These are phyloP conservation scores for Arthrobotrys musiformis DNA, from an alignment of 2,329 filamentous ascomycete species.

Conservation along the genomic window DNA sequence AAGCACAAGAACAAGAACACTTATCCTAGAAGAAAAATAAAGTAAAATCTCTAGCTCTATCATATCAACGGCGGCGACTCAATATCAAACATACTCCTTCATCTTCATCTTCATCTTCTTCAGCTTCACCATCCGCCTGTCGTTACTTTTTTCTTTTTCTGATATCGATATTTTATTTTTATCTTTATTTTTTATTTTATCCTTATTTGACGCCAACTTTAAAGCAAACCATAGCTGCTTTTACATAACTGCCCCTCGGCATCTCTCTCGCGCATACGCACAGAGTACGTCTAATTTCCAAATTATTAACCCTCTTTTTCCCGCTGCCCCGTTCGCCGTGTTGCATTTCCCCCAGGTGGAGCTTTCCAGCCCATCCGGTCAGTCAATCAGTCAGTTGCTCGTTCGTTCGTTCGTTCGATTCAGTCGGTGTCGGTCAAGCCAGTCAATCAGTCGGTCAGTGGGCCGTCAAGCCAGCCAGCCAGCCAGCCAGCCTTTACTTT, in stretches of 20 bases:
- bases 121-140: conserved; percentile 12
- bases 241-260: conserved; percentile 26
- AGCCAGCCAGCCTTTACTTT: neutral
- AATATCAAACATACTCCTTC: no score
- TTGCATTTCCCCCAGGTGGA: conserved; percentile 43
- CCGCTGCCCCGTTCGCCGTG: conserved; percentile 32
- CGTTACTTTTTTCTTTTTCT: conserved; percentile 18
- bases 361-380: neutral
- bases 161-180: neutral
- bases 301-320: neutral
- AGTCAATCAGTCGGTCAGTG: neutral
- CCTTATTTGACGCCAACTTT: neutral
- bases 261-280: neutral
- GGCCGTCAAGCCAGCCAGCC: neutral
- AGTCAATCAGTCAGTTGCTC: neutral
- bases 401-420: conserved; percentile 42
- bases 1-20: conserved; percentile 29
- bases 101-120: neutral
- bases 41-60: neutral
- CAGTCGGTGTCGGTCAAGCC: neutral
- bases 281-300: neutral
- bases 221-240: neutral
- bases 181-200: no score
- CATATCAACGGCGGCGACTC: neutral
- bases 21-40: conserved; percentile 42